Percentiles rank a stretch among this genome's conserved stretches.
These are phyloP conservation scores for Pythium myriotylum DNA, from an alignment of 352 stramenopile species.

Conservation along the genomic window DNA sequence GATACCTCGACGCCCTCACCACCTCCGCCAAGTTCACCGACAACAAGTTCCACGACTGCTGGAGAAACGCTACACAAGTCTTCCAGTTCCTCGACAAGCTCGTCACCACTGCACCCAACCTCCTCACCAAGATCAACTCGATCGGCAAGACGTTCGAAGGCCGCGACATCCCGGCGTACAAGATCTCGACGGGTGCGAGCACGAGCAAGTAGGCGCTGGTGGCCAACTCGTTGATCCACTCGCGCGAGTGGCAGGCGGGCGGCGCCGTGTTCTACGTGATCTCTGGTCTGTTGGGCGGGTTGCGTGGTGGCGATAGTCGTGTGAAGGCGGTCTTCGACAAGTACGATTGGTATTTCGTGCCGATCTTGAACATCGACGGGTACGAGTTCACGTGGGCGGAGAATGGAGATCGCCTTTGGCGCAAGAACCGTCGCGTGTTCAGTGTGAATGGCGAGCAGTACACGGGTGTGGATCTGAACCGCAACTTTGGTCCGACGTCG, in stretches of 20 bases:
- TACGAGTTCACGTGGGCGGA: slow-evolving; percentile 32
- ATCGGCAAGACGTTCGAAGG: slow-evolving; percentile 29
- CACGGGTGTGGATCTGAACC: slow-evolving; percentile 40
- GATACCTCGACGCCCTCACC: slow-evolving; percentile 8
- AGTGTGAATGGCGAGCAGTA: not conserved
- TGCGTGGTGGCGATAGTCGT: slow-evolving; percentile 10
- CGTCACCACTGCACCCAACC: slow-evolving; percentile 11
- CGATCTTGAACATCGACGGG: slow-evolving; percentile 42
- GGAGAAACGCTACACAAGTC: slow-evolving; percentile 27
- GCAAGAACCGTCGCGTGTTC: slow-evolving; percentile 36
- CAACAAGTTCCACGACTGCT: slow-evolving; percentile 40
- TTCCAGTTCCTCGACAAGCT: slow-evolving; percentile 35
- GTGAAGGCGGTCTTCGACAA: slow-evolving; percentile 30
- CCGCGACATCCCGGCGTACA: slow-evolving; percentile 32
- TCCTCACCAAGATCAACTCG: slow-evolving; percentile 31
- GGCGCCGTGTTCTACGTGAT: slow-evolving; percentile 31
- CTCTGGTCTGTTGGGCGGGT: slow-evolving; percentile 26
- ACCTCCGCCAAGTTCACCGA: slow-evolving; percentile 14
- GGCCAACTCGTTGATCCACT: slow-evolving; percentile 34
- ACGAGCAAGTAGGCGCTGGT: slow-evolving; percentile 25
- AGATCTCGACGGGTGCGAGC: slow-evolving; percentile 26
- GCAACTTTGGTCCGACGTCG: slow-evolving; percentile 33
- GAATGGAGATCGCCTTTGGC: slow-evolving; percentile 29
- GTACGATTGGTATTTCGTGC: slow-evolving; percentile 44
- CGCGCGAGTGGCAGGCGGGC: slow-evolving; percentile 39